Conservation (phyloP, 164 flowering plant species). For the Aristolochia californica region DNA sequence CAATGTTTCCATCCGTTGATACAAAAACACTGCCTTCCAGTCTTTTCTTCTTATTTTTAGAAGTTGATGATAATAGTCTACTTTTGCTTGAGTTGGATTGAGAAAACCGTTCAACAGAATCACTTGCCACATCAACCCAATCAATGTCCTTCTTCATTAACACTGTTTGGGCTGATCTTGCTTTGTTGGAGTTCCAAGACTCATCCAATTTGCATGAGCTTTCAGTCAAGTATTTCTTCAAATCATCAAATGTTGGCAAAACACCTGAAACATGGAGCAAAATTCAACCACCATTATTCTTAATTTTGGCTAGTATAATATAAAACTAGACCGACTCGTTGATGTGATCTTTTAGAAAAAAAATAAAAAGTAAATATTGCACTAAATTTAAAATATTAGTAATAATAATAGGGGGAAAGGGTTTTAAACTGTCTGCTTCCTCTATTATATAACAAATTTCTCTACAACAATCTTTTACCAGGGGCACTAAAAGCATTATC, state of each 20-base stretch:
- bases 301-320: background rate
- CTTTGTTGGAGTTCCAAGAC: conserved; percentile 32
- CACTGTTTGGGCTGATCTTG: conserved; percentile 27
- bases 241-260: conserved; percentile 44
- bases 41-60: conserved; percentile 15
- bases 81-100: conserved; percentile 11
- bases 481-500: too few species aligned
- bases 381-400: too few species aligned
- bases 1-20: conserved; percentile 32
- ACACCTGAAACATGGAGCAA: conserved; percentile 33
- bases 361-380: too few species aligned
- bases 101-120: conserved; percentile 8
- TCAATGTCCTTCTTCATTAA: conserved; percentile 16
- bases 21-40: conserved; percentile 30
- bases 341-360: too few species aligned
- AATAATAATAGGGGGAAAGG: too few species aligned
- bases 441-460: too few species aligned
- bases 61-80: conserved; percentile 6
- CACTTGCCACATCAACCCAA: conserved; percentile 6
- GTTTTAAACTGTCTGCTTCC: too few species aligned
- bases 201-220: conserved; percentile 18
- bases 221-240: conserved; percentile 35
- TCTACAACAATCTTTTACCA: too few species aligned
- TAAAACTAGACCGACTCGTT: background rate
- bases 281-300: conserved; percentile 1